Base-by-base conservation (phyloP, 2,329 filamentous ascomycete species). In the Aspergillus unguis region DNA sequence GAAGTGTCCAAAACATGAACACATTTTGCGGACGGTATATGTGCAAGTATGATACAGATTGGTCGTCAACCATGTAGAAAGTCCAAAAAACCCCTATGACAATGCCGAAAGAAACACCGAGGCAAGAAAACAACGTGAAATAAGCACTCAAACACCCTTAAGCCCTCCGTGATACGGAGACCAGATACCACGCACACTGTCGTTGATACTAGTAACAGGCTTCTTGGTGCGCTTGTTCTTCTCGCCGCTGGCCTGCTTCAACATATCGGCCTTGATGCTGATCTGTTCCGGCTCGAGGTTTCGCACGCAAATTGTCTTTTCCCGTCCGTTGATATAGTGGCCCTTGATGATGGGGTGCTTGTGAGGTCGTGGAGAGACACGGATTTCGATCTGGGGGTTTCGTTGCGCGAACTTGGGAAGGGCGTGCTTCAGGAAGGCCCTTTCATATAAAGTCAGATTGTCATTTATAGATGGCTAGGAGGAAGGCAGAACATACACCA, bases 351-450 rank as follows among this genome's bases (percentile, higher is more conserved):
- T 84, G 35, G 94, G 94, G 74, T 97, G 92, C 68, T 88, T 88
- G 63, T 85, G 80, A n/a, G 92, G 92, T 61, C 92, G 86, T 17
- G 92, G 94, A 36, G 92, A 95, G 55, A 99, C 85, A 65, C 84
- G 85, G 75, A 99, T 90, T 76, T 97, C 92, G 78, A 97, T 85
- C 71, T 90, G 83, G 29, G 92, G 91, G 75, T 96, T 89, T 64
- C 81, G 77, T 62, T 83, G 78, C 50, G 92, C 92, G 76, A 99
- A 96, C 60, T 80, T 76, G 44, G 86, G 79, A 53, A 96, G 86
- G 38, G 83, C 78, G 57, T 85, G 80, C 71, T 87, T 87, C 72
- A 97, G 85, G 79, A 96, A 96, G 63, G 84, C 77, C 65, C 90
- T 95, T 64, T 10, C 44, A 44, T 6, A 25, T 36, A 26, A 28